A percentile compares a stretch with the other conserved stretches of the same genome.
Evolutionary conservation across 331 rosid species (phyloP).

Genomic region (Quercus tomentella): DNA sequence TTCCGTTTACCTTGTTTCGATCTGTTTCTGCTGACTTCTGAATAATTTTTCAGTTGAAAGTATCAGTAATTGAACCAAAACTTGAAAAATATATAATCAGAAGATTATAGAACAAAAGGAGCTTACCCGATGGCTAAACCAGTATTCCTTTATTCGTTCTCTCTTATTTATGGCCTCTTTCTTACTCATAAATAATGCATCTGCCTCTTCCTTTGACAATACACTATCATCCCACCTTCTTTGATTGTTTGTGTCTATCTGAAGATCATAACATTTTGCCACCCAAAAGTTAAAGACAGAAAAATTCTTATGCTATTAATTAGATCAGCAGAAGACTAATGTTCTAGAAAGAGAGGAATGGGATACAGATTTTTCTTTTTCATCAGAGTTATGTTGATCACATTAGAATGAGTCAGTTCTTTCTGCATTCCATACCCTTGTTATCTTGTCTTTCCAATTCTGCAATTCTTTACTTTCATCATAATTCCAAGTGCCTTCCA

Average conservation of each 20-base stretch:
- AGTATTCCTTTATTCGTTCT: conserved; percentile 58
- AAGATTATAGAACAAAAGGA: neutral
- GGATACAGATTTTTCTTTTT: neutral
- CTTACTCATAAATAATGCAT: conserved; percentile 45
- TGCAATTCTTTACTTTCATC: conserved; percentile 25
- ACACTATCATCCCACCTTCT: conserved; percentile 66
- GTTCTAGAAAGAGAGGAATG: neutral
- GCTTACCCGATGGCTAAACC: conserved; percentile 61
- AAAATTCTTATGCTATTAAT: neutral
- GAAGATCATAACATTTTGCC: conserved; percentile 18
- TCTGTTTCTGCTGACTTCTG: conserved; percentile 90
- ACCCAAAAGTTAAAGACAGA: neutral
- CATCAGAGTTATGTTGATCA: neutral
- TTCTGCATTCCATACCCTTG: conserved; percentile 34
- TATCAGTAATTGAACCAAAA: conserved; percentile 12
- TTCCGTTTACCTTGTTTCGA: conserved; percentile 56
- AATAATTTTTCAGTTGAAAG: neutral
- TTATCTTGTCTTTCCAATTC: conserved; percentile 47
- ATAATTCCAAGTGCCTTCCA: conserved; percentile 30
- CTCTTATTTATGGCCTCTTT: conserved; percentile 58
- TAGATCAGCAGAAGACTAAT: neutral
- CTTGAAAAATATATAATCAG: neutral
- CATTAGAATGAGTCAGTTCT: conserved; percentile 3
- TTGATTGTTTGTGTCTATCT: conserved; percentile 61
- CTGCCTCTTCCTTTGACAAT: conserved; percentile 56